Evolutionary conservation across 441 rosid genomes (phyloP).

Genomic region (Euphorbia celastroides): DNA sequence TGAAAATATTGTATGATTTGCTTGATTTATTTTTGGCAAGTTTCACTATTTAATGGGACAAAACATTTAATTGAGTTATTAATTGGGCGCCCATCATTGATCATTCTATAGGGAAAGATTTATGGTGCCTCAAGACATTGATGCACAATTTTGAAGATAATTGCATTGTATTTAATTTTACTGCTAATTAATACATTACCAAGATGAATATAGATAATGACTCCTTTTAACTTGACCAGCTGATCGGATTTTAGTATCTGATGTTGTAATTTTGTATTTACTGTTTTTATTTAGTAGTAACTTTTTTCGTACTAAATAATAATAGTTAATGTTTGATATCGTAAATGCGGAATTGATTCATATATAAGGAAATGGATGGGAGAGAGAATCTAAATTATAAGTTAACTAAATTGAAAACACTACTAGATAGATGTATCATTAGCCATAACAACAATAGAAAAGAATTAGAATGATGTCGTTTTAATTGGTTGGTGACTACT

Average conservation of each 20-base stretch:
- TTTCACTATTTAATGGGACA: background rate
- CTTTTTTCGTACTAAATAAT: too few species aligned
- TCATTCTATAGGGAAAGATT: constrained; percentile 1
- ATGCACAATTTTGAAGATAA: background rate
- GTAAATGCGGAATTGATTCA: too few species aligned
- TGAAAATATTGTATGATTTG: too few species aligned
- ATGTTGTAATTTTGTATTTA: too few species aligned
- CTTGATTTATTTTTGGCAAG: background rate
- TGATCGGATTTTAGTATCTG: too few species aligned
- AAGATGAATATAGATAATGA: too few species aligned
- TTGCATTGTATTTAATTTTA: background rate
- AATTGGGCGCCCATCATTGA: constrained; percentile 11
- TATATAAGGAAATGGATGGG: background rate
- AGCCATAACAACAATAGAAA: constrained; percentile 13
- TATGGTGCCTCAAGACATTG: background rate
- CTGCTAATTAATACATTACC: too few species aligned
- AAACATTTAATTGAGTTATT: constrained; percentile 6
- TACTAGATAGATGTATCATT: constrained; percentile 13
- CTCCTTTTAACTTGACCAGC: too few species aligned
- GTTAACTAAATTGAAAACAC: constrained; percentile 8
- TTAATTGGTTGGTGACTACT: constrained; percentile 30
- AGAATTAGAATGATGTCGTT: constrained; percentile 35
- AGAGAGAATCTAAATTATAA: background rate
- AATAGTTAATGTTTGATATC: too few species aligned
- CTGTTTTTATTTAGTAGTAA: too few species aligned